Base-by-base conservation (phyloP, 495 filamentous ascomycete species). In the Penicillium chermesinum region DNA sequence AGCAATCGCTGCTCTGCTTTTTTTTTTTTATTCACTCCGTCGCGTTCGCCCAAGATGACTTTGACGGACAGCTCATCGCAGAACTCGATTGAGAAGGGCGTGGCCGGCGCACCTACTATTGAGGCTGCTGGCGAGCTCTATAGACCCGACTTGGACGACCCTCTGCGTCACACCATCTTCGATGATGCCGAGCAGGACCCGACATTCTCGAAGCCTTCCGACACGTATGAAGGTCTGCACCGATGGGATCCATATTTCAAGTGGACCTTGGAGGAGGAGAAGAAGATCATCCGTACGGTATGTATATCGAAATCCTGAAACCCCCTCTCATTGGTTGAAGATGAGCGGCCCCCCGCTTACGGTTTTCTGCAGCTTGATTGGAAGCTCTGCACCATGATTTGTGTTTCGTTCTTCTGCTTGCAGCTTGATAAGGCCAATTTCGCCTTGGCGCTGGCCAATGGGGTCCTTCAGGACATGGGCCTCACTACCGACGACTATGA, bases 371-470 rank as follows among this genome's bases (percentile, higher is more conserved):
- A 77, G 68, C 64, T 75, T 34, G 72, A 77, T 49, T 50, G 51
- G 14, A 51, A 59, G 17, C 67, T 85, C 16, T 75, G 70, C 33
- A 46, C 64, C 12, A 73, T 73, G 73, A 74, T 75, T 83, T 83
- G 80, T 44, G 61, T 84, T 32, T 85, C 84, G 79, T 88, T 88
- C 63, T 86, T 87, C 39, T 81, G 81, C 1, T 72, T 88, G 19
- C 81, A 88, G 45, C 66, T 87, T 2, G 85, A 89, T 53, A 72
- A 84, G 14, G 77, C 78, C n/a, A 88, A 87, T 55, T 74, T 86
- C 41, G 52, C 60, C 14, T 76, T 84, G 51, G 81, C 83, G 7
- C 58, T 86, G 4, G 76, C 78, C 0, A 81, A 84, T 55, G 77
- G 81, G 57, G 67, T 86, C 55, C 69, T 85, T 4, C 58, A 43